Evolutionary conservation across 768 basidiomycete species (phyloP).

Genomic region (Leccinum uliginosum): DNA sequence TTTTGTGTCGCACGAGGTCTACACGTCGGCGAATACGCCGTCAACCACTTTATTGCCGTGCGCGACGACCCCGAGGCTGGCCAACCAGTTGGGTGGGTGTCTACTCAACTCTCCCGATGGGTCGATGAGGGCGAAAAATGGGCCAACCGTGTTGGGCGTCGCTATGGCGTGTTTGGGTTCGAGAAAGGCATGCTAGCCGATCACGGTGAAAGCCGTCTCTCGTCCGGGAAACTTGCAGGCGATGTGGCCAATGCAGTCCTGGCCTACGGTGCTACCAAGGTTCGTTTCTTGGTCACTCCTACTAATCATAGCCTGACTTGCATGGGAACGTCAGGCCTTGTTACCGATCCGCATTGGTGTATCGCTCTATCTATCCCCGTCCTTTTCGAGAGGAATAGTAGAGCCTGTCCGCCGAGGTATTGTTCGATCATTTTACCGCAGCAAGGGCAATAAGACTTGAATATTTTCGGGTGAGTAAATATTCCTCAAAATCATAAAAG

Average conservation of each 20-base stretch:
- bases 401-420: conserved; percentile 50
- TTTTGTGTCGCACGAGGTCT: conserved; percentile 67
- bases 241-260: conserved; percentile 80
- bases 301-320: neutral
- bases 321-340: conserved; percentile 48
- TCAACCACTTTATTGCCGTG: conserved; percentile 35
- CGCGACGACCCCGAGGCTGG: conserved; percentile 4
- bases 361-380: conserved; percentile 69
- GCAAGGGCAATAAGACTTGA: neutral
- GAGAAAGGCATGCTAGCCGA: conserved; percentile 40
- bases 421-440: conserved; percentile 16
- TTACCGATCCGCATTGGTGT: conserved; percentile 68
- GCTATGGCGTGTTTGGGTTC: conserved; percentile 81
- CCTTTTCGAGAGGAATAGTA: conserved; percentile 62
- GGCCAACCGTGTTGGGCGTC: conserved; percentile 64
- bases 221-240: conserved; percentile 50
- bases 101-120: conserved; percentile 50
- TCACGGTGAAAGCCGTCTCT: conserved; percentile 2
- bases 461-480: conserved; percentile 27
- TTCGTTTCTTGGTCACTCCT: conserved; percentile 24
- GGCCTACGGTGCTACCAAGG: conserved; percentile 81
- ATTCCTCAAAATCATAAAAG: conserved; percentile 6
- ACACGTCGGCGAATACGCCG: conserved; percentile 65
- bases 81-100: conserved; percentile 36
- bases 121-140: conserved; percentile 73